Percentiles rank a stretch among this genome's conserved stretches.
phyloP scores from a whole-genome alignment of 1,139 yeast genomes.

The Diutina mesorugosa region DNA sequence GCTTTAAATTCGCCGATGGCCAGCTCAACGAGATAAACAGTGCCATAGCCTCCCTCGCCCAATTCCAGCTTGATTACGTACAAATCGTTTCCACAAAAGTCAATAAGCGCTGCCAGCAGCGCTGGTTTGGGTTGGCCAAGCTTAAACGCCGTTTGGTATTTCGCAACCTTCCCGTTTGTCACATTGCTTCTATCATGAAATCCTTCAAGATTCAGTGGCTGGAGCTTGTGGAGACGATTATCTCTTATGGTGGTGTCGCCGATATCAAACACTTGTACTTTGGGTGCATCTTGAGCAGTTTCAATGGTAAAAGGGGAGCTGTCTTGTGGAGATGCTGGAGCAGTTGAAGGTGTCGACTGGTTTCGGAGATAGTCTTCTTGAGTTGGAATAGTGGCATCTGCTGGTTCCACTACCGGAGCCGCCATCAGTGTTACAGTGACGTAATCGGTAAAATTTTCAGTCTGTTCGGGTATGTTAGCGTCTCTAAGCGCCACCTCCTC shows the following conservation, averaged over 20 bases:
- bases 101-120: slow-evolving; percentile 2
- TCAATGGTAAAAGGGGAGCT: background rate
- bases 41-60: slow-evolving; percentile 75
- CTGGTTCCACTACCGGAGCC: background rate
- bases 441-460: background rate
- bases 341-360: background rate
- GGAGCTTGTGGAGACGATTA: background rate
- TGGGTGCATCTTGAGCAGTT: background rate
- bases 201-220: background rate
- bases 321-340: background rate
- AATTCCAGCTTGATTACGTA: slow-evolving; percentile 22
- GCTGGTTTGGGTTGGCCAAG: background rate
- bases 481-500: background rate
- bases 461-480: background rate
- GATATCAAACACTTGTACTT: background rate
- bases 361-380: background rate
- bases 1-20: slow-evolving; percentile 50
- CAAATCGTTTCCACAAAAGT: background rate
- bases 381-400: background rate
- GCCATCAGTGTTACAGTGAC: background rate
- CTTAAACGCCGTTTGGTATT: background rate
- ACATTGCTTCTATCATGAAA: background rate
- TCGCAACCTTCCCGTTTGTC: background rate
- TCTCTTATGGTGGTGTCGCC: background rate
- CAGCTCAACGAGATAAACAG: slow-evolving; percentile 64